Conservation (phyloP, 2,329 filamentous ascomycete species). For the Macrophomina phaseolina region DNA sequence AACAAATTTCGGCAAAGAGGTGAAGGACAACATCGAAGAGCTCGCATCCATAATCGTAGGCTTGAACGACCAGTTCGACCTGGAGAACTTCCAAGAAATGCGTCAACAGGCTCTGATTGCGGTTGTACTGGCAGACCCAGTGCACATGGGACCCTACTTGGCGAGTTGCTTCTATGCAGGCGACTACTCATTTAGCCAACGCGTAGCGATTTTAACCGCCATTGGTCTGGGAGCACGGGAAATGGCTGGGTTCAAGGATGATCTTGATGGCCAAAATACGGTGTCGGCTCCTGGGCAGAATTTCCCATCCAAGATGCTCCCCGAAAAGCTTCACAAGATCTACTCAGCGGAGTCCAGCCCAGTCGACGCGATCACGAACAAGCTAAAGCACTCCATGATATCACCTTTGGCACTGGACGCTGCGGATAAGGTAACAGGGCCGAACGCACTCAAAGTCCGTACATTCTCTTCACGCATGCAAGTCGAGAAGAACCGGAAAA, state of each 20-base stretch:
- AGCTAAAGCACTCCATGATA: constrained; percentile 74
- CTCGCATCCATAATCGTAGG: constrained; percentile 78
- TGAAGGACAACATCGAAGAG: constrained; percentile 82
- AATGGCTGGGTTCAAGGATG: constrained; percentile 74
- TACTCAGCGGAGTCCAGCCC: constrained; percentile 65
- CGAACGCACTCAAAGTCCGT: constrained; percentile 83
- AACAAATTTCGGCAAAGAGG: constrained; percentile 83
- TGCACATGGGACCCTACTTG: constrained; percentile 82
- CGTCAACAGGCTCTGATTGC: constrained; percentile 83
- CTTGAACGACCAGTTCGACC: constrained; percentile 83
- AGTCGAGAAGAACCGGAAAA: constrained; percentile 64
- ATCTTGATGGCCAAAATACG: constrained; percentile 49
- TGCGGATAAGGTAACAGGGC: constrained; percentile 79
- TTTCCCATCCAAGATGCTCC: constrained; percentile 84
- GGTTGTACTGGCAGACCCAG: constrained; percentile 75
- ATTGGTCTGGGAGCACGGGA: constrained; percentile 84
- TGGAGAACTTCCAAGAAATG: constrained; percentile 76
- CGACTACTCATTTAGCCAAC: constrained; percentile 86
- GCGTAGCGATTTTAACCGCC: constrained; percentile 79
- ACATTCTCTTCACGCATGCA: constrained; percentile 83
- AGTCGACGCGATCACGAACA: constrained; percentile 70
- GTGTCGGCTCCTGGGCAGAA: background rate
- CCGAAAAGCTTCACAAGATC: constrained; percentile 72
- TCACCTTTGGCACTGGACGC: constrained; percentile 81
- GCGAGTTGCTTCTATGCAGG: constrained; percentile 86